Conservation (phyloP, 352 stramenopile species). For the Phytopythium aichiense region DNA sequence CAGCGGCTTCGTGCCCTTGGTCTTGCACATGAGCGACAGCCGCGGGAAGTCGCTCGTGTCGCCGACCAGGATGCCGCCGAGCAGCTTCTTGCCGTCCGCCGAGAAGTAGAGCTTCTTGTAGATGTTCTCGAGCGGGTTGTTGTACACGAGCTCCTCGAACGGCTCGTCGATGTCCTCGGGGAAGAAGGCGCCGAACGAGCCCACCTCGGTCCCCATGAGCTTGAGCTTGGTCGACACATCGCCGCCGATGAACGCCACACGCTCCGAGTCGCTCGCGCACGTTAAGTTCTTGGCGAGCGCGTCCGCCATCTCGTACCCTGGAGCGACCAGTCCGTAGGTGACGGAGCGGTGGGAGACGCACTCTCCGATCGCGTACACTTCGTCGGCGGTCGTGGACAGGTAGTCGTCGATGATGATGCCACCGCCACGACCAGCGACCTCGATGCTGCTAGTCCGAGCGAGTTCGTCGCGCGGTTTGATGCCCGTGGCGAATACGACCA, state of each 20-base stretch:
- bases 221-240: conserved; percentile 94
- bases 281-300: conserved; percentile 82
- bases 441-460: conserved; percentile 52
- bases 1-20: conserved; percentile 45
- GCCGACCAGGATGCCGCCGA: conserved; percentile 89
- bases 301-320: conserved; percentile 90
- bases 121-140: conserved; percentile 85
- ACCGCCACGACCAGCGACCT: conserved; percentile 41
- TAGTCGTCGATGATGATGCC: conserved; percentile 90
- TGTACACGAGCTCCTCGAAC: conserved; percentile 77
- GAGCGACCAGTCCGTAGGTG: conserved; percentile 92
- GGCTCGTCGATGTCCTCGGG: conserved; percentile 75
- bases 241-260: conserved; percentile 68
- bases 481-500: conserved; percentile 89
- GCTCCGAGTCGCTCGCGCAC: conserved; percentile 13
- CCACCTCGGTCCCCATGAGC: conserved; percentile 92
- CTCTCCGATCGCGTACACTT: conserved; percentile 90
- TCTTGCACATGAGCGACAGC: conserved; percentile 59
- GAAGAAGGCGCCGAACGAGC: conserved; percentile 85
- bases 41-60: conserved; percentile 89
- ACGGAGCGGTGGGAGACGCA: conserved; percentile 88
- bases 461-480: conserved; percentile 92
- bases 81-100: conserved; percentile 56
- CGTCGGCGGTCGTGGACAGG: conserved; percentile 65
- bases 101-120: conserved; percentile 95